These are phyloP conservation scores for Diutina neorugosa DNA, from an alignment of 1,139 yeast species.

Conservation along the genomic window DNA sequence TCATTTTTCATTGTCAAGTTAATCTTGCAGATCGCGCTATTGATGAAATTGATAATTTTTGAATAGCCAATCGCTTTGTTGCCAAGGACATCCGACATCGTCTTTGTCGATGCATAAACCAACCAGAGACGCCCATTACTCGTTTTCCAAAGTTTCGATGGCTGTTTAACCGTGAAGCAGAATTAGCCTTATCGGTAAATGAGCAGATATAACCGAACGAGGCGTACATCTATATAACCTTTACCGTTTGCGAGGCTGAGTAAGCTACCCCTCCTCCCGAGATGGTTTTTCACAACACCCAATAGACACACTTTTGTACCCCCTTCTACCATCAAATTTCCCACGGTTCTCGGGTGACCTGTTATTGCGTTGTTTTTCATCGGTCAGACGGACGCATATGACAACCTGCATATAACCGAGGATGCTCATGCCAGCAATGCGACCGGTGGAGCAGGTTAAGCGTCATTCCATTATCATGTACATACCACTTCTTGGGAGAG, in stretches of 20 bases:
- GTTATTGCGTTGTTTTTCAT: neutral
- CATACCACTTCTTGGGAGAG: slow-evolving; percentile 27
- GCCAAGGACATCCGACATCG: neutral
- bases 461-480: slow-evolving; percentile 14
- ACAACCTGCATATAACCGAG: neutral
- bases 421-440: neutral
- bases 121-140: neutral
- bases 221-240: no score
- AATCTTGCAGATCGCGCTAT: neutral
- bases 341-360: no score
- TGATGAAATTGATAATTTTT: neutral
- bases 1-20: neutral
- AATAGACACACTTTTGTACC: no score
- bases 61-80: neutral
- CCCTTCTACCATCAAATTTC: no score
- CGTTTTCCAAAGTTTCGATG: no score
- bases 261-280: no score
- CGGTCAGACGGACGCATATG: neutral
- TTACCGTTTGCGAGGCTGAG: no score
- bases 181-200: no score
- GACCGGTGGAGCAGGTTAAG: neutral
- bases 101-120: neutral
- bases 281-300: no score
- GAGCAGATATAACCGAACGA: no score
- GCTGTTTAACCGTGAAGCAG: no score